A percentile compares a stretch with the other conserved stretches of the same genome.
Conservation (phyloP, 345 rosid species). For the Iberis pinnata region DNA sequence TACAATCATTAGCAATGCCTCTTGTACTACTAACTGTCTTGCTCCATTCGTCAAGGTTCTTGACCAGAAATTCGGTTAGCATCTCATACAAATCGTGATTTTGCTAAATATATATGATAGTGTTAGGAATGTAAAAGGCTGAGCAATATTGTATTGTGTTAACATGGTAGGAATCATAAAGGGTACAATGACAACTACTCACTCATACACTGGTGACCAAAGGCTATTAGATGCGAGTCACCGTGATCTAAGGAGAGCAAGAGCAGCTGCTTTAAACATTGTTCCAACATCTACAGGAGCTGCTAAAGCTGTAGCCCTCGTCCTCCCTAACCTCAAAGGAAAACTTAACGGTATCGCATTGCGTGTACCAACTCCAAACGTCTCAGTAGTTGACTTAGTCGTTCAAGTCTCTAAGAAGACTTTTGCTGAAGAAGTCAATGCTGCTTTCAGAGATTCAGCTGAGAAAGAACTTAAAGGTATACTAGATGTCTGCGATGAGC, state of each 20-base stretch:
- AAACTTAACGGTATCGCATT: slow-evolving; percentile 93
- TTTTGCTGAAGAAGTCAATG: slow-evolving; percentile 93
- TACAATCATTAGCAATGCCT: slow-evolving; percentile 90
- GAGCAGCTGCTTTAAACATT: slow-evolving; percentile 95
- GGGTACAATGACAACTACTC: slow-evolving; percentile 99
- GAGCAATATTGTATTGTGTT: slow-evolving; percentile 2
- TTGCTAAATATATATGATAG: no score
- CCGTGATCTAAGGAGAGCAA: slow-evolving; percentile 93
- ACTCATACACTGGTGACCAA: slow-evolving; percentile 98
- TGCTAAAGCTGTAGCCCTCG: slow-evolving; percentile 96
- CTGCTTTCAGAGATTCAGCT: slow-evolving; percentile 82
- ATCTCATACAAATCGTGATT: slow-evolving; percentile 3
- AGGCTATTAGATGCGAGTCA: slow-evolving; percentile 90
- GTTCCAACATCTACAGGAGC: slow-evolving; percentile 99
- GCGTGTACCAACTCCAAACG: slow-evolving; percentile 98
- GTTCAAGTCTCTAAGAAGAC: slow-evolving; percentile 95
- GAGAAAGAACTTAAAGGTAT: slow-evolving; percentile 79
- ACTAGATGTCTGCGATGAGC: slow-evolving; percentile 87
- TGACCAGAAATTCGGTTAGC: slow-evolving; percentile 87
- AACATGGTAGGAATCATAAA: slow-evolving; percentile 71
- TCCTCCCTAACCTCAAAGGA: slow-evolving; percentile 86
- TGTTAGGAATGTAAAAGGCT: slow-evolving; percentile 1
- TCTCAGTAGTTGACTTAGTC: slow-evolving; percentile 90
- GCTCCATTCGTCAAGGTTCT: slow-evolving; percentile 99
- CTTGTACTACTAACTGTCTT: slow-evolving; percentile 97